phyloP scores from a whole-genome alignment of 176 grass and related monocot species.

The Aegilops sharonensis region DNA sequence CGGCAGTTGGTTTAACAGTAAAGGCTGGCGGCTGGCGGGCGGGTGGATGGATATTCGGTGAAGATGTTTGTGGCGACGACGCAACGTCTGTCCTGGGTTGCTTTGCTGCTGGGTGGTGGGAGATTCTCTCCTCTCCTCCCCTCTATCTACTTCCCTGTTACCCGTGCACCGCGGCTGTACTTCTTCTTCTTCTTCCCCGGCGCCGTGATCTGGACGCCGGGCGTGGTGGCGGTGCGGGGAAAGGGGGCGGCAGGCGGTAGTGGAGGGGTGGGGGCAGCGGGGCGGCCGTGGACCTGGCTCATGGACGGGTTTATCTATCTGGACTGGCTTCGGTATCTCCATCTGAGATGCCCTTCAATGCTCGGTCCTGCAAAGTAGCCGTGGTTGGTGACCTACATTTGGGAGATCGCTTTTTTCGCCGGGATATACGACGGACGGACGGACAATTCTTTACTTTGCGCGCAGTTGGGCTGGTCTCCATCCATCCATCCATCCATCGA shows the following conservation, averaged over 20 bases:
- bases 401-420: not conserved
- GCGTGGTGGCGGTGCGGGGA: not conserved
- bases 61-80: conserved; percentile 6
- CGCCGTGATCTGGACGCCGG: conserved; percentile 6
- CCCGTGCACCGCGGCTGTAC: too few relatives aligned
- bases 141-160: too few relatives aligned
- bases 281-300: conserved; percentile 21
- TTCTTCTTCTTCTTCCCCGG: too few relatives aligned
- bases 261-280: conserved; percentile 15
- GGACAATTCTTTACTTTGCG: not conserved
- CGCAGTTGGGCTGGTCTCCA: not conserved
- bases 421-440: not conserved
- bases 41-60: conserved; percentile 43
- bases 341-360: conserved; percentile 5
- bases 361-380: not conserved
- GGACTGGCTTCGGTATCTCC: not conserved
- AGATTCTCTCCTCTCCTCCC: not conserved
- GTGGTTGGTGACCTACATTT: not conserved
- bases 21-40: not conserved
- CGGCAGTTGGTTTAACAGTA: not conserved
- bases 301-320: conserved; percentile 17
- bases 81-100: not conserved
- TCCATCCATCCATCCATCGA: not conserved
- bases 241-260: not conserved
- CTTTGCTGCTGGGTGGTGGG: conserved; percentile 29